Evolutionary conservation across 1,284 basidiomycete genomes (phyloP).

Genomic region (Heterobasidion irregulare): DNA sequence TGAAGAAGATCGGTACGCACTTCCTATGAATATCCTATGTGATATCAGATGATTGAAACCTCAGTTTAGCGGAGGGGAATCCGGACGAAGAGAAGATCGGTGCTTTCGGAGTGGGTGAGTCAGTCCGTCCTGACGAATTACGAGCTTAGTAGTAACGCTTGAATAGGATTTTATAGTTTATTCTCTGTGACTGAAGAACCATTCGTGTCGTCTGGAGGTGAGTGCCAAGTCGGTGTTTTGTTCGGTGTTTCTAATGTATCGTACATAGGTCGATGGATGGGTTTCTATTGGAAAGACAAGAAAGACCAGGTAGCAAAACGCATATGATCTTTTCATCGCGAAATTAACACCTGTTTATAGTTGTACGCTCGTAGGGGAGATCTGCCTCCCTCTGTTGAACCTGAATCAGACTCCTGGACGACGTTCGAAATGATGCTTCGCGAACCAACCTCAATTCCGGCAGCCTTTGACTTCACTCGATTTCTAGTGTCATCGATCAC

Average conservation of each 20-base stretch:
- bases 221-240: constrained; percentile 3
- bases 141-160: too few species aligned
- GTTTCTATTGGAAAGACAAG: constrained; percentile 94
- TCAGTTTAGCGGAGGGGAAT: constrained; percentile 64
- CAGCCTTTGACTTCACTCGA: constrained; percentile 78
- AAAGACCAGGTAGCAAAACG: constrained; percentile 59
- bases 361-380: constrained; percentile 73
- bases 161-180: constrained; percentile 67
- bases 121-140: not conserved
- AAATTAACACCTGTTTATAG: constrained; percentile 23
- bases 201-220: constrained; percentile 83
- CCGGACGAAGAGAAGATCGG: constrained; percentile 83
- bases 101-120: constrained; percentile 75
- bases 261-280: constrained; percentile 79
- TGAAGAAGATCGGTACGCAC: constrained; percentile 79
- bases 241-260: not conserved
- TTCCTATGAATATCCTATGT: not conserved
- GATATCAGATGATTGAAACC: not conserved
- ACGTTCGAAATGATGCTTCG: constrained; percentile 88
- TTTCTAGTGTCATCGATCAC: constrained; percentile 93
- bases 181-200: constrained; percentile 90
- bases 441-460: constrained; percentile 77
- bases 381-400: constrained; percentile 36
- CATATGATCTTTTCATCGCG: not conserved
- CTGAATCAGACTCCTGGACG: constrained; percentile 59